phyloP scores from a whole-genome alignment of 2,329 filamentous ascomycete genomes.

The Leptographium galeiforme region DNA sequence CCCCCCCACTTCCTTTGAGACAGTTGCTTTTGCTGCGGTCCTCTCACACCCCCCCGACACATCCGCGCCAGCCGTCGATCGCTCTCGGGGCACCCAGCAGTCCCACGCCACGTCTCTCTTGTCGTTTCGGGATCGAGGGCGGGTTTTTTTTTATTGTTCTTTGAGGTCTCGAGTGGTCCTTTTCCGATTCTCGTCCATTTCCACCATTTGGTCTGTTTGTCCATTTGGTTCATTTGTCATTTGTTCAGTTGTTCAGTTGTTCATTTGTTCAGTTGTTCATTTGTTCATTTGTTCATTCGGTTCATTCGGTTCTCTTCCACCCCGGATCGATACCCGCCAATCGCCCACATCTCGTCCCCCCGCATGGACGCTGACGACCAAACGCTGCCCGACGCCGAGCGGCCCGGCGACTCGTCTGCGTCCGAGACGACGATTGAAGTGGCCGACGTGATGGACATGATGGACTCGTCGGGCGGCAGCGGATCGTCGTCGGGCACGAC shows the following conservation, averaged over 20 bases:
- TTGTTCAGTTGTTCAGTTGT: background rate
- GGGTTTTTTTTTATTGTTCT: too few species aligned
- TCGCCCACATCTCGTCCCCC: background rate
- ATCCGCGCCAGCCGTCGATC: background rate
- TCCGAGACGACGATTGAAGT: slow-evolving; percentile 5
- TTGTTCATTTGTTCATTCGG: background rate
- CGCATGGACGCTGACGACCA: background rate
- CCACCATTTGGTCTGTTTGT: background rate
- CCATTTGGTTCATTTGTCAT: background rate
- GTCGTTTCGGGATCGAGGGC: background rate
- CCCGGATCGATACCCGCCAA: too few species aligned
- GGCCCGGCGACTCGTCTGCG: slow-evolving; percentile 7
- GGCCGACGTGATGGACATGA: background rate
- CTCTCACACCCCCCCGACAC: background rate
- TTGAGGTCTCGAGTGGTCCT: too few species aligned
- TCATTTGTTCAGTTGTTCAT: background rate
- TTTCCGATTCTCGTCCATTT: background rate
- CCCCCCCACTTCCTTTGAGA: too few species aligned
- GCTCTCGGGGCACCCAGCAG: too few species aligned
- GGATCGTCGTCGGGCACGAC: background rate
- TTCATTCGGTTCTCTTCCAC: background rate
- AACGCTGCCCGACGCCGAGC: background rate
- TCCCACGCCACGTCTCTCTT: too few species aligned
- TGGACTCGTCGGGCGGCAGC: background rate
- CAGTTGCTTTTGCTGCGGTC: too few species aligned